Conservation (phyloP, 352 stramenopile species). For the Pythium apleroticum region DNA sequence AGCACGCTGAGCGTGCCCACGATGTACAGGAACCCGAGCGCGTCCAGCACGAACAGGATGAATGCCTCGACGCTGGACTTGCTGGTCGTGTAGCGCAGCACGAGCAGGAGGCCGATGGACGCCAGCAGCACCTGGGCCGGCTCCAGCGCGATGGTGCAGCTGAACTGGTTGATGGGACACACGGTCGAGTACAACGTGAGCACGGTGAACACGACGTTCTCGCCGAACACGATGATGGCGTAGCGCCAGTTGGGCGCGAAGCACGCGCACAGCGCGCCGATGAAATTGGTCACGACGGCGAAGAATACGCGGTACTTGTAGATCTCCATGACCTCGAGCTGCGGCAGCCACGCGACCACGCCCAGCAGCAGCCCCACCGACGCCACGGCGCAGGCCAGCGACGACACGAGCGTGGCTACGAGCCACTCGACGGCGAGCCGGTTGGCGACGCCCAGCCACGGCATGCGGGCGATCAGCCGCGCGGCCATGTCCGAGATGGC, state of each 20-base stretch:
- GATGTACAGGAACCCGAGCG: conserved; percentile 62
- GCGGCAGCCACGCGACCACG: conserved; percentile 27
- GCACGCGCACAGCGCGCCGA: conserved; percentile 45
- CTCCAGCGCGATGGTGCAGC: conserved; percentile 36
- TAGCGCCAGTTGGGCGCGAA: conserved; percentile 55
- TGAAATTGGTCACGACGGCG: conserved; percentile 35
- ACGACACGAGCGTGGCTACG: conserved; percentile 37
- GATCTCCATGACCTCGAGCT: conserved; percentile 49
- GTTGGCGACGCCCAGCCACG: conserved; percentile 20
- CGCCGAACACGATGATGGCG: conserved; percentile 37
- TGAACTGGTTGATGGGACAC: conserved; percentile 60
- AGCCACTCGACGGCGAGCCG: conserved; percentile 42
- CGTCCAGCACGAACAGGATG: conserved; percentile 50
- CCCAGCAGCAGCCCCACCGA: conserved; percentile 37
- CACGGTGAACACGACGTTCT: conserved; percentile 49
- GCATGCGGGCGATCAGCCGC: conserved; percentile 7
- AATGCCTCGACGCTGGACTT: conserved; percentile 33
- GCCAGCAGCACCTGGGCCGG: conserved; percentile 36
- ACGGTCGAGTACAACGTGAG: conserved; percentile 57
- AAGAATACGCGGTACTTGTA: conserved; percentile 52
- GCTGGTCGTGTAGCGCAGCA: conserved; percentile 45
- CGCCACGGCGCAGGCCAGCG: conserved; percentile 31
- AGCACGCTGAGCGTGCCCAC: conserved; percentile 51
- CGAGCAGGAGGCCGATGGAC: conserved; percentile 39
- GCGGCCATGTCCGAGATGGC: conserved; percentile 14